These are phyloP conservation scores for Fremontodendron californicum DNA, from an alignment of 345 rosid species.

Conservation along the genomic window DNA sequence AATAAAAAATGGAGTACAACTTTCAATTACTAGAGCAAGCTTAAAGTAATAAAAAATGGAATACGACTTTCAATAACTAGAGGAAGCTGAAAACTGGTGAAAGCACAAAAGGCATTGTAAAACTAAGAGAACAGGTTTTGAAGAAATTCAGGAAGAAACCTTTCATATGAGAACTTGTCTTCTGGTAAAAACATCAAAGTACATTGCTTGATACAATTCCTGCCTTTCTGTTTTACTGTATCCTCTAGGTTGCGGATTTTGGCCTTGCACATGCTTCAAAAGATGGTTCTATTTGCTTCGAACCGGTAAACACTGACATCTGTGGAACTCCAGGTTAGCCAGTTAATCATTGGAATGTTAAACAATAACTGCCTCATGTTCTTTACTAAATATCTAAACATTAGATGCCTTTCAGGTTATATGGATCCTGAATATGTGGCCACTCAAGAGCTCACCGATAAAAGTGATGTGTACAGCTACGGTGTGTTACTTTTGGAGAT, in stretches of 20 bases:
- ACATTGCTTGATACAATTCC: background rate
- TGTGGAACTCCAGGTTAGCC: conserved; percentile 95
- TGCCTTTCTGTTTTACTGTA: conserved; percentile 14
- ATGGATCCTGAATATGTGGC: conserved; percentile 93
- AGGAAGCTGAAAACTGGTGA: background rate
- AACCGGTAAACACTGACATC: conserved; percentile 77
- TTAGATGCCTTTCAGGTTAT: conserved; percentile 53
- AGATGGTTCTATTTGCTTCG: conserved; percentile 83
- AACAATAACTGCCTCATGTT: background rate
- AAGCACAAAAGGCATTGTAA: background rate
- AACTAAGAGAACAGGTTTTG: background rate
- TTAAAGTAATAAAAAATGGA: background rate
- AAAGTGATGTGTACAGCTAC: conserved; percentile 84
- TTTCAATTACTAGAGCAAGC: background rate
- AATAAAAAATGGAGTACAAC: background rate
- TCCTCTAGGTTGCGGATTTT: conserved; percentile 87
- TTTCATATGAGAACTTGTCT: background rate
- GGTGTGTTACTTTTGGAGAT: conserved; percentile 91
- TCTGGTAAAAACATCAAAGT: background rate
- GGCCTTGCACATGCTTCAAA: conserved; percentile 93
- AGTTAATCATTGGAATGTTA: conserved; percentile 5
- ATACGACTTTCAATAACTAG: background rate
- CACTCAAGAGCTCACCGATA: conserved; percentile 86
- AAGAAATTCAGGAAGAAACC: background rate
- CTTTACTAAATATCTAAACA: conserved; percentile 14